Percentiles rank a stretch among this genome's conserved stretches.
phyloP scores from a whole-genome alignment of 225 moss, liverwort and hornwort species.

The Sphagnum tenellum region DNA sequence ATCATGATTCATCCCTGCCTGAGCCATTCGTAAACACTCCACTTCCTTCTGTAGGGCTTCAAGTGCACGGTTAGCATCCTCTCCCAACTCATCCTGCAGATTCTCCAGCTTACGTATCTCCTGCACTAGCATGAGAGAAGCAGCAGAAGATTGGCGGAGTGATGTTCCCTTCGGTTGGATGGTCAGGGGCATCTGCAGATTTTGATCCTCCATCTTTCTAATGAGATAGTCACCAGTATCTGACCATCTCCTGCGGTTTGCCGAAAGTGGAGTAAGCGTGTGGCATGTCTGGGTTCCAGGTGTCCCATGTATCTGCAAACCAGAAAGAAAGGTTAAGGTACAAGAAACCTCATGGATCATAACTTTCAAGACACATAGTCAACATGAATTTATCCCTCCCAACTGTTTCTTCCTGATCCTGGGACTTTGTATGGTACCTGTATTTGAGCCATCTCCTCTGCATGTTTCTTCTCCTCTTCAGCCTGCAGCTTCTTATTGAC shows the following conservation, averaged over 20 bases:
- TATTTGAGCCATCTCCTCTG: conserved; percentile 24
- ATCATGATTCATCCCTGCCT: conserved; percentile 95
- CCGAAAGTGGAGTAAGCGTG: conserved; percentile 23
- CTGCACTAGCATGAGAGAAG: conserved; percentile 92
- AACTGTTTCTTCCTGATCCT: conserved; percentile 25
- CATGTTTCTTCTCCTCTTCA: conserved; percentile 54
- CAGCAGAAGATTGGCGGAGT: conserved; percentile 75
- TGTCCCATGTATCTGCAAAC: conserved; percentile 16
- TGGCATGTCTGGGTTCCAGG: conserved; percentile 26
- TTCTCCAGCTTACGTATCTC: conserved; percentile 98
- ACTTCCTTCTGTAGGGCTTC: conserved; percentile 98
- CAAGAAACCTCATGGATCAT: too few relatives aligned
- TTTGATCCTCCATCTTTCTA: conserved; percentile 38
- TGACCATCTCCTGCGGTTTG: conserved; percentile 49
- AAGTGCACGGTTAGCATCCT: conserved; percentile 91
- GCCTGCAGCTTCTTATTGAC: conserved; percentile 69
- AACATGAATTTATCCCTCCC: conserved; percentile 6
- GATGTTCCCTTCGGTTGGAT: conserved; percentile 41
- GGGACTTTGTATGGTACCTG: too few relatives aligned
- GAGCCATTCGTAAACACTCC: conserved; percentile 84
- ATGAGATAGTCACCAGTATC: conserved; percentile 52
- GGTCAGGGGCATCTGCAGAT: conserved; percentile 24
- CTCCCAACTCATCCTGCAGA: conserved; percentile 92
- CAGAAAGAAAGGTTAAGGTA: too few relatives aligned
- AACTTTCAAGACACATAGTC: too few relatives aligned